Evolutionary conservation across 164 flowering plant species (phyloP), one percentile per base, ranked within the genome.

Genomic region (Vitis rotundifolia): DNA sequence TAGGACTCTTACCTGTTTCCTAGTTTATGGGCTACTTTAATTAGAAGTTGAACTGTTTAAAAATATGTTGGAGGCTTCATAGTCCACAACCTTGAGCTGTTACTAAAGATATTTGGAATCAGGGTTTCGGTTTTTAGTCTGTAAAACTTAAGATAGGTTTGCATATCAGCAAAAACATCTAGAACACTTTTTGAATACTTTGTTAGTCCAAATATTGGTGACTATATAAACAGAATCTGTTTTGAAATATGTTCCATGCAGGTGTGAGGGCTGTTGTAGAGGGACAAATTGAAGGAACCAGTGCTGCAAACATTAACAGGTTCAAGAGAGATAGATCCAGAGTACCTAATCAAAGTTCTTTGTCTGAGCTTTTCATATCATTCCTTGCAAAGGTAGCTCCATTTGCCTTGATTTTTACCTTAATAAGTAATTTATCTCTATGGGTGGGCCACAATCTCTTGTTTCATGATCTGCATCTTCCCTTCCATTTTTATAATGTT

Each of bases 331-430:
- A 78, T 66, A 71, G 62, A 68, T 70, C 53, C 29, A 77, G 87
- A 71, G 50, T 47, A 60, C 63, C 61, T 28, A 95, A 95, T 69
- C 77, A 70, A 62, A 84, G 94, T 75, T 82, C 94, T 44, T 73
- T 92, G 70, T 68, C 93, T 51, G 89, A 92, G 75, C 89, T 92
- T 56, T 86, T 94, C 68, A 55, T 84, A 70, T 84, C 91, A 48
- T 94, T 94, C 81, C 81, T 92, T 59, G 81, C 72, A 8, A 92
- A 92, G 95, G 98, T 94, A 81, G 44, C 44, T 29, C 10, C 28
- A 22, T 71, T 50, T 63, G n/a, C 66, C 49, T 1, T 58, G 16
- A 28, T 16, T 52, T 4, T 49, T 49, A n/a, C 14, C 29, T 7
- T 52, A 11, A 8, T n/a, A 12, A 3, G 28, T 48, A 61, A 8